These are phyloP conservation scores for Sanghuangporus weigelae DNA, from an alignment of 1,284 basidiomycete genomes.

Conservation along the genomic window DNA sequence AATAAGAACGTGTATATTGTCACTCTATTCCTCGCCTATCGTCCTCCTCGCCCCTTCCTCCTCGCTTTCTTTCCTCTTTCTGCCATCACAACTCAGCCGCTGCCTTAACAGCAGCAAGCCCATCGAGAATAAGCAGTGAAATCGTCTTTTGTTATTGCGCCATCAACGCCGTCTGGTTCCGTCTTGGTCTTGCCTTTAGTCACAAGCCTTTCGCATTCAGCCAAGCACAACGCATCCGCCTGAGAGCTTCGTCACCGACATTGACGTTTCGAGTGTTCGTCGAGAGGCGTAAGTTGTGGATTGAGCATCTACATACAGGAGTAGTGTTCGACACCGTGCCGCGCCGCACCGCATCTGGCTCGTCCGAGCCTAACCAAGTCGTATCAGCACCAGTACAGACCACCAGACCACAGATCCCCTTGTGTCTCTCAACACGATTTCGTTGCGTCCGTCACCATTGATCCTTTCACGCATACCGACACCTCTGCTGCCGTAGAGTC, in stretches of 20 bases:
- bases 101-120: background rate
- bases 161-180: background rate
- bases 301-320: background rate
- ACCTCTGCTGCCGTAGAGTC: constrained; percentile 17
- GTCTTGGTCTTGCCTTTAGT: background rate
- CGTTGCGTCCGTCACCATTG: constrained; percentile 15
- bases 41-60: background rate
- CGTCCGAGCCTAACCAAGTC: background rate
- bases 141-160: background rate
- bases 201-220: background rate
- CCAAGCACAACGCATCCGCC: background rate
- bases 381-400: background rate
- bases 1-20: background rate
- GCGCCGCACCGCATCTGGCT: background rate
- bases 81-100: background rate
- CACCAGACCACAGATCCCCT: background rate
- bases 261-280: background rate
- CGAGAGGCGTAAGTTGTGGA: background rate
- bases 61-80: background rate
- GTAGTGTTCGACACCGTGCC: background rate
- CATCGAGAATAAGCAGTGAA: background rate
- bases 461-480: constrained; percentile 16
- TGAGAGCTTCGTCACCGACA: background rate
- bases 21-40: background rate
- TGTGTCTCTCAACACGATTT: background rate